Evolutionary conservation across 2,329 filamentous ascomycete genomes (phyloP).

Genomic region (Epichloe coenophiala): DNA sequence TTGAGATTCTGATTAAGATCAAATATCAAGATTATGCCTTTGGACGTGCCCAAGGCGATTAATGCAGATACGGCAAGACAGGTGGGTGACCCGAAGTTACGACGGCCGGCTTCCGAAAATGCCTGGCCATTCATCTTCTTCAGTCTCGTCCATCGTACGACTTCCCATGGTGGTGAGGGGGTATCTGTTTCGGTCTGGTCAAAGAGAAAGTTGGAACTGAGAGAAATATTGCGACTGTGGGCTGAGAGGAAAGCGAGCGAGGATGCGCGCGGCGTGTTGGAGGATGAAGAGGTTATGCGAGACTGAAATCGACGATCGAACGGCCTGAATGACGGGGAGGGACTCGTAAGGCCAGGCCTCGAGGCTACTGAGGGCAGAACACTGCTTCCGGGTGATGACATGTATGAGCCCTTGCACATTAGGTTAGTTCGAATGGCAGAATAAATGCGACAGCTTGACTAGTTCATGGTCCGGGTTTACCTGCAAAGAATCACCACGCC

Average conservation of each 20-base stretch:
- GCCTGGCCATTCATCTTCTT: constrained; percentile 79
- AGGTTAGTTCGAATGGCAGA: constrained; percentile 13
- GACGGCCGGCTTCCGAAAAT: constrained; percentile 83
- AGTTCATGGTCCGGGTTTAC: constrained; percentile 29
- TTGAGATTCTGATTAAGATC: constrained; percentile 95
- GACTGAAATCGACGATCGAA: constrained; percentile 94
- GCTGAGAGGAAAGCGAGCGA: constrained; percentile 67
- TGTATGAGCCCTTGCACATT: constrained; percentile 38
- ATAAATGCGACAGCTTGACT: not conserved
- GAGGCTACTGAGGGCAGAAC: constrained; percentile 56
- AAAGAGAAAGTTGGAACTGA: constrained; percentile 54
- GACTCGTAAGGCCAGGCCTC: constrained; percentile 50
- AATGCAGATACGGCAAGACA: constrained; percentile 78
- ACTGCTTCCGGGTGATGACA: constrained; percentile 61
- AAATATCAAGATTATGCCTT: constrained; percentile 88
- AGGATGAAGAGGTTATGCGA: constrained; percentile 48
- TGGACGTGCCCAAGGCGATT: constrained; percentile 84
- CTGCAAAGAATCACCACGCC: constrained; percentile 70
- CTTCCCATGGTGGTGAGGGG: constrained; percentile 81
- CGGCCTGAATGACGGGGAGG: constrained; percentile 74
- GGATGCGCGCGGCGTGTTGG: constrained; percentile 49
- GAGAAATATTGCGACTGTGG: constrained; percentile 70
- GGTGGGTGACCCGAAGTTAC: constrained; percentile 84
- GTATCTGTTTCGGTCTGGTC: constrained; percentile 55
- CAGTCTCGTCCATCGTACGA: constrained; percentile 89